Base-by-base conservation (phyloP, 23 red algal genomes). In the Gracilaria vermiculophylla region DNA sequence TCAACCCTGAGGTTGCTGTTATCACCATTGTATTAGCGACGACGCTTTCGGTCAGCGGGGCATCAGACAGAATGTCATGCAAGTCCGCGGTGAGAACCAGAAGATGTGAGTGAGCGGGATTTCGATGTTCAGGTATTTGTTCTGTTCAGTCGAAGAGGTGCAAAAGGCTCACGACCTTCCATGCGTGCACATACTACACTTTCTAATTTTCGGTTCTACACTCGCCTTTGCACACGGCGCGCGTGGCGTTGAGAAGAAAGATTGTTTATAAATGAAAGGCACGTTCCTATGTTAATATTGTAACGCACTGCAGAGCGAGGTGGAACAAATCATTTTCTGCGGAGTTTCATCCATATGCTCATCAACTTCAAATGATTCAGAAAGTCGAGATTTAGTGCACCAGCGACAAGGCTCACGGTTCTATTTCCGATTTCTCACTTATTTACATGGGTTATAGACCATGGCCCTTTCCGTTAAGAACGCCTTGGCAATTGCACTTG, bases 371-470 rank as follows among this genome's bases (percentile, higher is more conserved):
- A 13, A 40, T 73, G 36, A 45, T 23, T 73, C 39, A 48, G 40
- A 45, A 25, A 45, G 37, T 37, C 67, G 67, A 47, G 39, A 5
- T 73, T 73, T 48, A n/a, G n/a, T n/a, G n/a, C n/a, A n/a, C n/a
- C n/a, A n/a, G n/a, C n/a, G n/a, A 37, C 67, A 73, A 5, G 4
- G 42, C 40, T 32, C 67, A 47, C 35, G 24, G 47, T 73, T 73
- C 67, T 28, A 48, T 34, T 73, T 27, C 32, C 17, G 67, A n/a
- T 73, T 73, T 23, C 28, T 47, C n/a, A 73, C 23, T 3, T 73
- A 73, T 73, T 28, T 73, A 73, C 37, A 73, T 48, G 13, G 39
- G 47, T 73, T 19, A 45, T 73, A 73, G 67, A 29, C 42, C 67
- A 73, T 24, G 67, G 67, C 25, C 42, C 40, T 27, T 12, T 48